Evolutionary conservation across 192 early-diverging fungal genomes (phyloP), one percentile per base, ranked within the genome.

Genomic region (Coemansia sp.): DNA sequence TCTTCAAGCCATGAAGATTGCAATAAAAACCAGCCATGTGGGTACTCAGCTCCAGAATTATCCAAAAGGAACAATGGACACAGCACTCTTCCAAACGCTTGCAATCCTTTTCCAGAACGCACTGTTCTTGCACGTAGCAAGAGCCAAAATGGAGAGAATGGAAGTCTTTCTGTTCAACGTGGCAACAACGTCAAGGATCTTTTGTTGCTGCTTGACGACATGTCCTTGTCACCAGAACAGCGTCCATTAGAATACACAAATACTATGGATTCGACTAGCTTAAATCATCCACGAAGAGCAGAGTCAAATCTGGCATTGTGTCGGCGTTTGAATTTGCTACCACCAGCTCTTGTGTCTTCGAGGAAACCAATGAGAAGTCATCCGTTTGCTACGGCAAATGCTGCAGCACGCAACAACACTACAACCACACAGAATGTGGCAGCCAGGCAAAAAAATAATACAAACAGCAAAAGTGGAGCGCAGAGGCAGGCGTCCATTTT

Each of bases 131-230:
- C 13, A 14, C 20, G 25, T 22, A 54, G 12, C 20, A 50, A 50
- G 7, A 2, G n/a, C n/a, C 48, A 7, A 50, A 16, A 17, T 12
- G 17, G 48, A 0, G 19, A 5, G 13, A 50, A 50, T 7, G n/a
- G 4, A 12, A 19, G 19, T 16, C n/a, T 50, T 17, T 14, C 7
- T 50, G 13, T 50, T 17, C 48, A 14, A 17, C 48, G 48, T 6
- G 7, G 48, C 19, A 25, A 19, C 20, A 22, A 14, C 11, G 20
- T 54, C 10, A 54, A 54, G 51, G 25, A 12, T 4, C 19, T 54
- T 10, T 54, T 22, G 51, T 11, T 54, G 51, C 51, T 54, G 20
- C 51, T 54, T 19, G 51, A 54, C 10, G 51, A 54, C 13, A 54
- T 54, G 51, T 12, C 51, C 10, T 11, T 54, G 51, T 54, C 51